Percentiles rank a stretch among this genome's conserved stretches.
These are phyloP conservation scores for Beta macrorhiza DNA, from an alignment of 179 eudicot genomes.

Conservation along the genomic window DNA sequence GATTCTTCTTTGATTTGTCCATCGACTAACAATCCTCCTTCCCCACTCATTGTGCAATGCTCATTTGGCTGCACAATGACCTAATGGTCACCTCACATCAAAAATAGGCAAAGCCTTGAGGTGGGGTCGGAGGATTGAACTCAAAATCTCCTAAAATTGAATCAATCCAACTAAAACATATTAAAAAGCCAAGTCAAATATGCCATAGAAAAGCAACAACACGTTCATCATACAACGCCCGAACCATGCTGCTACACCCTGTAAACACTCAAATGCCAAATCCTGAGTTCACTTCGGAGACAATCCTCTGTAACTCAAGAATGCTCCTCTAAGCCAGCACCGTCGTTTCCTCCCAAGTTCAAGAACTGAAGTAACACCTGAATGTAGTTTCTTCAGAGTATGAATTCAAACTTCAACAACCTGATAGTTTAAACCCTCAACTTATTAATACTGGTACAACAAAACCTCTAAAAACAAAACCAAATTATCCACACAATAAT, in stretches of 20 bases:
- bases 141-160: slow-evolving; percentile 22
- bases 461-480: not conserved
- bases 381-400: slow-evolving; percentile 16
- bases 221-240: slow-evolving; percentile 9
- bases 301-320: not conserved
- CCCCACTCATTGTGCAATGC: slow-evolving; percentile 71
- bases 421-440: slow-evolving; percentile 18
- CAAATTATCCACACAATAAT: not conserved
- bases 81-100: slow-evolving; percentile 28
- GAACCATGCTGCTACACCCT: slow-evolving; percentile 29
- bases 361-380: slow-evolving; percentile 5
- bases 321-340: slow-evolving; percentile 1
- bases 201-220: slow-evolving; percentile 17
- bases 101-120: slow-evolving; percentile 29
- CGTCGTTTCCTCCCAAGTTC: not conserved
- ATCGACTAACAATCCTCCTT: slow-evolving; percentile 51
- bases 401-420: slow-evolving; percentile 14
- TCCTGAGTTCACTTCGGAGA: not conserved
- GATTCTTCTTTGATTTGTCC: slow-evolving; percentile 54
- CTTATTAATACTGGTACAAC: not conserved
- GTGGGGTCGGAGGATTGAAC: slow-evolving; percentile 34
- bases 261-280: not conserved
- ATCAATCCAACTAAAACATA: slow-evolving; percentile 10
- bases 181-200: slow-evolving; percentile 19
- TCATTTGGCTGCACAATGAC: slow-evolving; percentile 56